Evolutionary conservation across 2,329 filamentous ascomycete species (phyloP), one percentile per base, ranked within the genome.

Genomic region (Botrytis pseudocinerea): DNA sequence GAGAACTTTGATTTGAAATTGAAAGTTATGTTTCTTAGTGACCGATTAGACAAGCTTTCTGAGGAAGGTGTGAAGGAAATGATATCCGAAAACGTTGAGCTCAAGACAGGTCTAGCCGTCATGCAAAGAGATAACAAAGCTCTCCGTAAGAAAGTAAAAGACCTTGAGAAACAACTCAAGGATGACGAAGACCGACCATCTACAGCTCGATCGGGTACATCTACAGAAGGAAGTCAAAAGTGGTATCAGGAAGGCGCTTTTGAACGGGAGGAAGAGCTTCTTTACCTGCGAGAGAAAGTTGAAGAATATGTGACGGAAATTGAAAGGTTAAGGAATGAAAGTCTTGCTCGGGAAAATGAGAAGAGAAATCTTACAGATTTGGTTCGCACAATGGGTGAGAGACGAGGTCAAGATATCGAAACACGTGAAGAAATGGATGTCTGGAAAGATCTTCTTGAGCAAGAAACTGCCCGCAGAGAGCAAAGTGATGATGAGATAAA

Each of bases 1-100:
- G 96, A 99, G 82, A 99, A 99, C 77, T 99, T 98, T 81, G 95
- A 98, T 81, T 85, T 98, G 72, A 98, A 98, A 83, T 90, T 98
- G 83, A 97, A 97, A 81, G 96, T 98, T 76, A 97, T 98, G 86
- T 99, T 98, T 80, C 87, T 99, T 66, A 97, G 95, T 79, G 93
- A 98, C 82, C 92, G 95, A 2, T 85, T 99, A 32, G 94, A 97
- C 82, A 96, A 95, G 80, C 88, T 97, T 60, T 98, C 95, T 1
- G 95, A 98, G 81, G 95, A 98, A 83, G 94, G 95, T 76, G 92
- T 99, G 81, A 97, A 97, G 83, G 95, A 98, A 81, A 97, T 98
- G 91, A 97, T 98, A 78, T 94, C 94, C 62, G 95, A 98, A 82
- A 99, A 98, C 79, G 95, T 98, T 7, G 94, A 98, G 81, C 87